Percentiles rank a stretch among this genome's conserved stretches.
These are phyloP conservation scores for Acer saccharum DNA, from an alignment of 345 rosid species.

Conservation along the genomic window DNA sequence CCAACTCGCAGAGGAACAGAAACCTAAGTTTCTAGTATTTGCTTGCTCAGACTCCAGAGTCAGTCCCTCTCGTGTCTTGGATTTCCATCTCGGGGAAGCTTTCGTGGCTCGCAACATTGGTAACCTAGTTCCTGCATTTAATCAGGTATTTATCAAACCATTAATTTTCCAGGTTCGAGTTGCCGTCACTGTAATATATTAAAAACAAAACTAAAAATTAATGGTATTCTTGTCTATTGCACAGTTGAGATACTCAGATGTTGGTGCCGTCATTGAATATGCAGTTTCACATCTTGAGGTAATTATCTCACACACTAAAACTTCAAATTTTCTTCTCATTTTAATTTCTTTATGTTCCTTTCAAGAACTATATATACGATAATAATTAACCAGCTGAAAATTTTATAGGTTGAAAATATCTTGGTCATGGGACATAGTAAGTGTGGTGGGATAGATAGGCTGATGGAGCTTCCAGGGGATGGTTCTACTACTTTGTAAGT, in stretches of 20 bases:
- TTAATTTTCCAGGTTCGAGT: too few relatives aligned
- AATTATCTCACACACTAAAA: background rate
- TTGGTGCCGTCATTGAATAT: constrained; percentile 31
- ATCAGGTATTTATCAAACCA: constrained; percentile 32
- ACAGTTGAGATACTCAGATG: constrained; percentile 26
- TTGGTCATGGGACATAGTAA: constrained; percentile 28
- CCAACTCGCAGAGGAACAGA: constrained; percentile 14
- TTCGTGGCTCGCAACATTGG: constrained; percentile 56
- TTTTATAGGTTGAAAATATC: constrained; percentile 24
- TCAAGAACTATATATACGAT: too few relatives aligned
- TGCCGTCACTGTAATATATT: too few relatives aligned
- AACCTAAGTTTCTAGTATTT: constrained; percentile 33
- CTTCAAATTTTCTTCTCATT: background rate
- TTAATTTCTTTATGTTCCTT: background rate
- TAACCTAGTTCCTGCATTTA: constrained; percentile 52
- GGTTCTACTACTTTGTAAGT: constrained; percentile 21
- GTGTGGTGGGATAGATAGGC: constrained; percentile 32
- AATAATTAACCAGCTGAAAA: background rate
- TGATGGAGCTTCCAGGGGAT: constrained; percentile 21
- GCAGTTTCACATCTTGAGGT: constrained; percentile 13
- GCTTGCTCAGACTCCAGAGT: constrained; percentile 61
- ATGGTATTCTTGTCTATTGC: background rate
- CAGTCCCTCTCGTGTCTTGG: constrained; percentile 49
- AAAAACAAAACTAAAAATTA: too few relatives aligned
- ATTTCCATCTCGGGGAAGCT: constrained; percentile 57